phyloP scores from a whole-genome alignment of 2,329 filamentous ascomycete genomes.

The Aspergillus fijiensis region DNA sequence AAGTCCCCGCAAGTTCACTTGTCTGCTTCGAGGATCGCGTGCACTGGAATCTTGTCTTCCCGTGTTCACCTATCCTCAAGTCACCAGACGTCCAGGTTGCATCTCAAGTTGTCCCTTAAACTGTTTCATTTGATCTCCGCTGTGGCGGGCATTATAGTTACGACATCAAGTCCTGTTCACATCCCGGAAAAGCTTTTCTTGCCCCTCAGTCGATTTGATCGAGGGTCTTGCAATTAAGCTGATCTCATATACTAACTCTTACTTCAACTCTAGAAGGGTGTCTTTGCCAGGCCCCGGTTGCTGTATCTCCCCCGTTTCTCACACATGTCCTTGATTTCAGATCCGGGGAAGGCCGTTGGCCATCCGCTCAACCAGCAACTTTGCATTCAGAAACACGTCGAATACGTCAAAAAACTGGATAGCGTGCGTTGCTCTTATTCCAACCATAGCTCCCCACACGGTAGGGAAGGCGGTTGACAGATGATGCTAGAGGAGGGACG shows the following conservation, averaged over 20 bases:
- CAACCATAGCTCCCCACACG: constrained; percentile 20
- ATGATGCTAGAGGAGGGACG: constrained; percentile 72
- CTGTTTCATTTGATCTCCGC: neutral
- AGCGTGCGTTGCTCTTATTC: constrained; percentile 58
- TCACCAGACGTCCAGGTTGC: neutral
- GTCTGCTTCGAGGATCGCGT: neutral
- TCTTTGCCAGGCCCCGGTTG: neutral
- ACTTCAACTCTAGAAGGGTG: neutral
- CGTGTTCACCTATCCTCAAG: neutral
- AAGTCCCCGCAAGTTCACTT: neutral
- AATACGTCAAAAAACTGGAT: constrained; percentile 90
- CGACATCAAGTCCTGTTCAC: neutral
- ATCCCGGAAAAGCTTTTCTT: too few relatives aligned
- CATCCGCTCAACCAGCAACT: constrained; percentile 52
- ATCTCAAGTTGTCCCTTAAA: neutral
- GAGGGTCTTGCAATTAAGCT: neutral
- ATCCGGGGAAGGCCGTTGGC: constrained; percentile 55
- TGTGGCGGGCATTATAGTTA: neutral
- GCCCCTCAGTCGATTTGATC: neutral
- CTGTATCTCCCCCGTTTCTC: neutral
- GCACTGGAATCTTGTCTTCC: neutral
- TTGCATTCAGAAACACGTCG: constrained; percentile 69
- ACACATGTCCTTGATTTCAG: constrained; percentile 60
- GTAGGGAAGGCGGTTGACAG: constrained; percentile 29
- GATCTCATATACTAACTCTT: neutral